These are phyloP conservation scores for Trifolium repens DNA, from an alignment of 306 rosid species.

Conservation along the genomic window DNA sequence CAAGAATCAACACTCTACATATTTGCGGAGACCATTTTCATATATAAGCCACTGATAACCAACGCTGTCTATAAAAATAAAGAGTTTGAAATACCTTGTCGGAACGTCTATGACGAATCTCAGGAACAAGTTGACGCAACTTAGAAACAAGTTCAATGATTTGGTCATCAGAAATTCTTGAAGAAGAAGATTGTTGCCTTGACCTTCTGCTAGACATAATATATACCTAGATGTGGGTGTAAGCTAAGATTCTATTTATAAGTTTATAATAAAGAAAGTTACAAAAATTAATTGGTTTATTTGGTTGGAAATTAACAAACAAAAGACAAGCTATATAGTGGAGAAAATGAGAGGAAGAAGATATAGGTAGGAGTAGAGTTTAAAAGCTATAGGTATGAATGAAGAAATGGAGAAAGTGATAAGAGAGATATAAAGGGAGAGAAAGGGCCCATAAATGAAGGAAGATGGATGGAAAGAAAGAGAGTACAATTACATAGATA, in stretches of 20 bases:
- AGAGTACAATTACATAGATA: constrained; percentile 53
- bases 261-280: constrained; percentile 6
- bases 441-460: constrained; percentile 71
- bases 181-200: constrained; percentile 67
- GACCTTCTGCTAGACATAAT: constrained; percentile 94
- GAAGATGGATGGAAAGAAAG: constrained; percentile 10
- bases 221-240: background rate
- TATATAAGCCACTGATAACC: too few species aligned
- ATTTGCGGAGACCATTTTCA: too few species aligned
- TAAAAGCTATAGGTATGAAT: constrained; percentile 42
- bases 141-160: constrained; percentile 92
- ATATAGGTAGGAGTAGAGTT: constrained; percentile 15
- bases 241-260: background rate
- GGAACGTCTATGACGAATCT: constrained; percentile 86
- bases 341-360: constrained; percentile 1
- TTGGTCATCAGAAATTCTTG: constrained; percentile 92
- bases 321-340: constrained; percentile 35
- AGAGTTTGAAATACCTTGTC: constrained; percentile 62
- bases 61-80: too few species aligned
- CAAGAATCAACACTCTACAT: too few species aligned
- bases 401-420: constrained; percentile 63
- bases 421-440: constrained; percentile 69
- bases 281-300: constrained; percentile 16
- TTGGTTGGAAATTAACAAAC: constrained; percentile 33
- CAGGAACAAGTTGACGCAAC: constrained; percentile 98